Base-by-base conservation (phyloP, 2,329 filamentous ascomycete species). In the Colletotrichum chlorophyti region DNA sequence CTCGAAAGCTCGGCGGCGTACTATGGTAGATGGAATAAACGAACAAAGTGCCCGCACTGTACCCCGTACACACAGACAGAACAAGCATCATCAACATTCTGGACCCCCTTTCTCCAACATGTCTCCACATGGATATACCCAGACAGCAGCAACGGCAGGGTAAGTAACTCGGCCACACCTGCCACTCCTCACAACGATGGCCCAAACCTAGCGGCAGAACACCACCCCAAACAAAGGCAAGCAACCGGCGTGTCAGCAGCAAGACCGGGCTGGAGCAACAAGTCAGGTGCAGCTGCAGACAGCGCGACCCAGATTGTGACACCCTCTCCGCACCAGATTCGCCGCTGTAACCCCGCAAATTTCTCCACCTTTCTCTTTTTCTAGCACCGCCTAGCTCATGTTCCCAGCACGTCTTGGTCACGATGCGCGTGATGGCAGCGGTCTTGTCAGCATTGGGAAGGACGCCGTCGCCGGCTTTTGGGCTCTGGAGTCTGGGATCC, bases 291-390 rank as follows among this genome's bases (percentile, higher is more conserved):
- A 40, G 50, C 26, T 42, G 43, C 31, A 55, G 31, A 43, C 43
- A 32, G 26, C 27, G 37, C 55, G 26, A 49, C 43, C 37, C 31
- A 55, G 43, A 55, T 49, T 50, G 57, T 49, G 53, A 60, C 40
- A 52, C 27, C 41, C 58, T 60, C 58, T 60, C 58, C 58, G 51
- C 58, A 52, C 41, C 40, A 48, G 27, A 58, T 41, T 60, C 46
- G 53, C 53, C 47, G 58, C 58, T 53, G 53, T 53, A 60, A 58
- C 58, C 58, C 58, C 53, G 58, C 58, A 60, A 53, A 31, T 47
- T 60, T 60, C 58, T 60, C 58, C 58, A 60, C 58, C 58, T 48
- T 60, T 60, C 53, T 58, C 53, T n/a, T n/a, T 53, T 59, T 60
- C 41, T 42, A 53, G 53, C 46, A 58, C 47, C 15, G 24, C 27